A percentile compares a stretch with the other conserved stretches of the same genome.
phyloP scores from a whole-genome alignment of 805 yeast genomes.

The Saturnispora dispora region DNA sequence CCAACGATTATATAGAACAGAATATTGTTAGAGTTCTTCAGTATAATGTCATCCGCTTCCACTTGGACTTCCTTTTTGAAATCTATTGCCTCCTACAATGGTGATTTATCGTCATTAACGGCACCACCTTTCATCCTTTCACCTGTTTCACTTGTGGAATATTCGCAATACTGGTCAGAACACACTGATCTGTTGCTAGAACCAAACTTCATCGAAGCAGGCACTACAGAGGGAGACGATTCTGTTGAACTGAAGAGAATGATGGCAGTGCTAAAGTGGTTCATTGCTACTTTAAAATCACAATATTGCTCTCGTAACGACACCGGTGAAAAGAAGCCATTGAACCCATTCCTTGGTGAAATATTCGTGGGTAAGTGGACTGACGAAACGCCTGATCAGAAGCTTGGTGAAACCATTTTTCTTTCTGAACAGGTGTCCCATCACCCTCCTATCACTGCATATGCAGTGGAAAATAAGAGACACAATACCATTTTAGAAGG shows the following conservation, averaged over 20 bases:
- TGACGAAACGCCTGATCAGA: constrained; percentile 38
- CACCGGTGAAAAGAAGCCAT: constrained; percentile 87
- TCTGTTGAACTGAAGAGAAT: constrained; percentile 54
- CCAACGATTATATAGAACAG: neutral
- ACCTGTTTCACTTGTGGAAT: constrained; percentile 81
- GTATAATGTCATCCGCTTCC: constrained; percentile 21
- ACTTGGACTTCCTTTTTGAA: constrained; percentile 92
- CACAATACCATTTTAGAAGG: constrained; percentile 71
- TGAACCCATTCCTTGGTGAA: constrained; percentile 95
- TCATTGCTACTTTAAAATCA: constrained; percentile 80
- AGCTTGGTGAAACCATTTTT: constrained; percentile 66
- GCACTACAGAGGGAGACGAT: constrained; percentile 30
- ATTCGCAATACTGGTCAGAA: constrained; percentile 94
- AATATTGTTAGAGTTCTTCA: neutral
- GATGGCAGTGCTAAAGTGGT: constrained; percentile 83
- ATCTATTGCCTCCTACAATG: constrained; percentile 86
- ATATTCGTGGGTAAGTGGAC: constrained; percentile 85
- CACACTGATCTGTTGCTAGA: constrained; percentile 76
- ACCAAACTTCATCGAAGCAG: constrained; percentile 42
- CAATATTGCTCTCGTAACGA: constrained; percentile 93
- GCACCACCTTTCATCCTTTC: constrained; percentile 97
- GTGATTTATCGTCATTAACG: constrained; percentile 86
- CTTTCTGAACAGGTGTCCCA: constrained; percentile 91
- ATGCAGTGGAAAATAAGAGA: constrained; percentile 66
- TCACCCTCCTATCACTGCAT: constrained; percentile 97